Evolutionary conservation across 768 basidiomycete genomes (phyloP).

Genomic region (Lactarius trivialis): DNA sequence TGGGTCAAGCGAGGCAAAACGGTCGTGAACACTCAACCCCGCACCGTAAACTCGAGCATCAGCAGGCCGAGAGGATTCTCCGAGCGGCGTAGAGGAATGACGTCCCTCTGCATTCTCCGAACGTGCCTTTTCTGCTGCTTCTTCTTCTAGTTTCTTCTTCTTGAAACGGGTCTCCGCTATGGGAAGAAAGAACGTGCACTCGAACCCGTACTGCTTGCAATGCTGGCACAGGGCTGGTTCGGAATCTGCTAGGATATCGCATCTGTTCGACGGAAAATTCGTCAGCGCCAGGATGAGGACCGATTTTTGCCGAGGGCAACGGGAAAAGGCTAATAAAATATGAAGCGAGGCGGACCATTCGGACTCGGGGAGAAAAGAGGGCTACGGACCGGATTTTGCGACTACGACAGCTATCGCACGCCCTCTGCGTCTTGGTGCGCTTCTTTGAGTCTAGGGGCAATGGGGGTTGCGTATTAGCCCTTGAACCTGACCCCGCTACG

Average conservation of each 20-base stretch:
- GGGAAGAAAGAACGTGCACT: conserved; percentile 96
- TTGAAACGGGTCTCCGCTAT: conserved; percentile 99
- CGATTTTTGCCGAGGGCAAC: background rate
- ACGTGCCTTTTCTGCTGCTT: conserved; percentile 33
- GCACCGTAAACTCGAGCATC: conserved; percentile 55
- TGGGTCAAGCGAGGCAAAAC: background rate
- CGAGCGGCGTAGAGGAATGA: conserved; percentile 40
- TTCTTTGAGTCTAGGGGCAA: conserved; percentile 62
- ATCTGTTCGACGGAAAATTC: conserved; percentile 35
- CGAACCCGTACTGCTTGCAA: conserved; percentile 89
- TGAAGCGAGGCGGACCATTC: conserved; percentile 10
- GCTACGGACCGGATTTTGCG: conserved; percentile 71
- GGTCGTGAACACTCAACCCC: conserved; percentile 14
- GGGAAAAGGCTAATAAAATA: conserved; percentile 7
- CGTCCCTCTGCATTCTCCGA: conserved; percentile 34
- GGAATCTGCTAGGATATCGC: conserved; percentile 76
- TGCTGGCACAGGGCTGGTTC: conserved; percentile 86
- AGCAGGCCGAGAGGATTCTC: conserved; percentile 41
- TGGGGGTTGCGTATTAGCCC: conserved; percentile 22
- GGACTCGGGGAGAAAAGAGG: background rate
- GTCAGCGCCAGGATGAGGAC: conserved; percentile 19
- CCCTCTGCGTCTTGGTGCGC: conserved; percentile 86
- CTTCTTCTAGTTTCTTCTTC: conserved; percentile 84
- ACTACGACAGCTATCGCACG: conserved; percentile 85
- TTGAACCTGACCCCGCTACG: conserved; percentile 28